A percentile compares a stretch with the other conserved stretches of the same genome.
phyloP scores from a whole-genome alignment of 305 asterid species.

The Rubia occidens region DNA sequence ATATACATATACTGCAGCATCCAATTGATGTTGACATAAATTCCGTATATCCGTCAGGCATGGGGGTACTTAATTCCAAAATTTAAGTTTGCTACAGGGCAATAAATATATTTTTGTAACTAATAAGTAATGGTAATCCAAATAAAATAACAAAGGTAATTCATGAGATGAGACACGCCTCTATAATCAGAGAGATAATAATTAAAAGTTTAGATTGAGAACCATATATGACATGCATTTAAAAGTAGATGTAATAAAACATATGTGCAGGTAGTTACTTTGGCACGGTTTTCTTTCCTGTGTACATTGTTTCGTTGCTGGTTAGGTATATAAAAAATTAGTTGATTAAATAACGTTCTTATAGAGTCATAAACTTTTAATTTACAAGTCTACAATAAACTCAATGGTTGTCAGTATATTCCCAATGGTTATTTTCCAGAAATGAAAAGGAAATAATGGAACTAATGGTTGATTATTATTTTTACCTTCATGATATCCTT shows the following conservation, averaged over 20 bases:
- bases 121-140: conserved; percentile 71
- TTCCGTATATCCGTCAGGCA: conserved; percentile 92
- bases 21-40: conserved; percentile 73
- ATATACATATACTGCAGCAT: not conserved
- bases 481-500: no score
- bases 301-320: conserved; percentile 89
- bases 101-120: conserved; percentile 57
- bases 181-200: conserved; percentile 52
- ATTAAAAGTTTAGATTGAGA: conserved; percentile 15
- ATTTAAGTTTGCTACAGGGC: conserved; percentile 68
- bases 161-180: conserved; percentile 77
- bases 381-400: conserved; percentile 6
- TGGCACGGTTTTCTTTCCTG: conserved; percentile 77
- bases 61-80: conserved; percentile 94
- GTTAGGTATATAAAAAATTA: conserved; percentile 63
- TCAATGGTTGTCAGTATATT: conserved; percentile 1
- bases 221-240: conserved; percentile 8
- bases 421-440: no score
- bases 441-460: no score
- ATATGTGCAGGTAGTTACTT: conserved; percentile 42
- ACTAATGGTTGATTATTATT: no score
- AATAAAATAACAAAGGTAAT: conserved; percentile 76
- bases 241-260: conserved; percentile 13
- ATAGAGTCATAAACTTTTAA: conserved; percentile 19
- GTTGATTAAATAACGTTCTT: conserved; percentile 96